phyloP scores from a whole-genome alignment of 2,329 filamentous ascomycete genomes.

The Rhinocladiella similis region DNA sequence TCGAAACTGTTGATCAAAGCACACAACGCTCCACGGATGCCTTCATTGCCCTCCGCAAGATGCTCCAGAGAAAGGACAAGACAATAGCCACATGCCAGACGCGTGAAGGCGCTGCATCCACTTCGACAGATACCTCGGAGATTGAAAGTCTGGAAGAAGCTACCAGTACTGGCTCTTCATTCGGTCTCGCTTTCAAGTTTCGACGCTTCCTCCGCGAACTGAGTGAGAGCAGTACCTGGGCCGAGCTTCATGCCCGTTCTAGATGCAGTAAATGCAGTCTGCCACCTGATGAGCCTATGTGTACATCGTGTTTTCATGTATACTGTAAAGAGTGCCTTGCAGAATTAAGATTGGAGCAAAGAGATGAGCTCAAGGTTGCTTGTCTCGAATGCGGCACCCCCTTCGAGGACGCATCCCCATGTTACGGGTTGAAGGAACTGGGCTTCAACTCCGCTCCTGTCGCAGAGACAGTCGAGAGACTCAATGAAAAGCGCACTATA shows the following conservation, averaged over 20 bases:
- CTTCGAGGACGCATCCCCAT: slow-evolving; percentile 21
- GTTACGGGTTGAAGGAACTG: slow-evolving; percentile 17
- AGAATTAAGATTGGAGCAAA: slow-evolving; percentile 29
- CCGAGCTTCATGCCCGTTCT: slow-evolving; percentile 30
- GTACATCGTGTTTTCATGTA: slow-evolving; percentile 57
- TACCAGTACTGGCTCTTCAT: slow-evolving; percentile 1
- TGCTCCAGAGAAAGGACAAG: slow-evolving; percentile 12
- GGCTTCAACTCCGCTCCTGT: slow-evolving; percentile 14
- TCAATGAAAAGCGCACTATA: not conserved
- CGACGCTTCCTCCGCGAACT: slow-evolving; percentile 22
- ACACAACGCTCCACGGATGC: slow-evolving; percentile 31
- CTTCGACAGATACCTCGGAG: not conserved
- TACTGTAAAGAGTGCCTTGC: slow-evolving; percentile 55
- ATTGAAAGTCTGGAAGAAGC: not conserved
- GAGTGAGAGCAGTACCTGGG: slow-evolving; percentile 11
- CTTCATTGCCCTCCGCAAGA: slow-evolving; percentile 30
- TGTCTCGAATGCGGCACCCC: slow-evolving; percentile 24
- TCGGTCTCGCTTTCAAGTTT: slow-evolving; percentile 20
- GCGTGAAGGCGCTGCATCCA: not conserved
- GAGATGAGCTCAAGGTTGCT: slow-evolving; percentile 13
- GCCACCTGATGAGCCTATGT: slow-evolving; percentile 40
- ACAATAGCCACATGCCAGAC: slow-evolving; percentile 14
- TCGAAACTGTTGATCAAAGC: slow-evolving; percentile 14
- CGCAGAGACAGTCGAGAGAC: slow-evolving; percentile 4
- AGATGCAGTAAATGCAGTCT: slow-evolving; percentile 38